Evolutionary conservation across 257 asterid genomes (phyloP).

Genomic region (Plantago ovata): DNA sequence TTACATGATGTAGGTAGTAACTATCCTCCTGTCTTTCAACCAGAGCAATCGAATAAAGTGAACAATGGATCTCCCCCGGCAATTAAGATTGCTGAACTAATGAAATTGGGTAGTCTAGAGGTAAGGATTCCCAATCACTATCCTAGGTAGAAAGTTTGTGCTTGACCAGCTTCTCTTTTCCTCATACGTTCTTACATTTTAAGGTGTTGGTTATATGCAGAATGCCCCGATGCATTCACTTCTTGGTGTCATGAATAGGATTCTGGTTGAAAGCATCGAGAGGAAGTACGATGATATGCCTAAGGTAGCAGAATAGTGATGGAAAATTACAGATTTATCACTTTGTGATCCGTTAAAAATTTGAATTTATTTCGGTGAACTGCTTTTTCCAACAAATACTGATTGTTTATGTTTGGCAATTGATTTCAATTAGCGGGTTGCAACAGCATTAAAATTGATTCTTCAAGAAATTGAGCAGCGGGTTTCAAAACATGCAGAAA

Average conservation of each 20-base stretch:
- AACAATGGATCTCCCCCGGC: conserved; percentile 42
- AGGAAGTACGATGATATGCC: conserved; percentile 71
- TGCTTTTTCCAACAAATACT: conserved; percentile 16
- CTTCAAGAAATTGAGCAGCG: conserved; percentile 87
- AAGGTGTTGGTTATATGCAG: conserved; percentile 43
- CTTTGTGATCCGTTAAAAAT: conserved; percentile 5
- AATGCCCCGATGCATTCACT: conserved; percentile 66
- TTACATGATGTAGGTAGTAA: conserved; percentile 40
- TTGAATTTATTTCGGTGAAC: background rate
- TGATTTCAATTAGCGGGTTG: conserved; percentile 53
- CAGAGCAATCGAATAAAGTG: conserved; percentile 39
- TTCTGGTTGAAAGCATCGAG: conserved; percentile 77
- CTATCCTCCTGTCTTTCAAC: conserved; percentile 31
- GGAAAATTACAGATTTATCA: conserved; percentile 17
- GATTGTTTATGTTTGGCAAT: conserved; percentile 23
- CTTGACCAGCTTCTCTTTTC: conserved; percentile 12
- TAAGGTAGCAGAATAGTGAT: conserved; percentile 53
- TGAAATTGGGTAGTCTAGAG: conserved; percentile 77
- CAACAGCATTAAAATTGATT: conserved; percentile 73
- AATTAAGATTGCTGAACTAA: conserved; percentile 65
- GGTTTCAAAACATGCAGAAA: conserved; percentile 58
- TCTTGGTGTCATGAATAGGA: conserved; percentile 51
- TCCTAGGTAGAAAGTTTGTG: background rate
- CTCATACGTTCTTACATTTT: conserved; percentile 24
- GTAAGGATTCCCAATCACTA: conserved; percentile 25